Percentiles rank a stretch among this genome's conserved stretches.
Evolutionary conservation across 805 yeast species (phyloP).

Genomic region (Yarrowia bubula): DNA sequence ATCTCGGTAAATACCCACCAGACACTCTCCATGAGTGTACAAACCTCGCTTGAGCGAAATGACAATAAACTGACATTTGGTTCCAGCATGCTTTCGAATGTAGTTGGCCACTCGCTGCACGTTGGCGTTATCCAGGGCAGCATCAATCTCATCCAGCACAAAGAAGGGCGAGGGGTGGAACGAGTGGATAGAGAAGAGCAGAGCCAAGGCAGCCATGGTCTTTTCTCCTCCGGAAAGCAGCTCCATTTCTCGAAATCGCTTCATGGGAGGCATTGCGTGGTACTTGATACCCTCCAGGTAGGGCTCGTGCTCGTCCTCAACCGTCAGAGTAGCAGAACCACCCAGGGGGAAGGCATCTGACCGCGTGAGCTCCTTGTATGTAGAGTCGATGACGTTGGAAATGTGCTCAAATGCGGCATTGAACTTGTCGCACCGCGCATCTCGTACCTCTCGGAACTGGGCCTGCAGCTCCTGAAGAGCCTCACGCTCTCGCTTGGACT

Average conservation of each 20-base stretch:
- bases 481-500: slow-evolving; percentile 59
- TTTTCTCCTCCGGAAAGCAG: slow-evolving; percentile 94
- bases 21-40: slow-evolving; percentile 83
- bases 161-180: slow-evolving; percentile 93
- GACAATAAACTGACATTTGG: slow-evolving; percentile 75
- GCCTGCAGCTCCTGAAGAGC: slow-evolving; percentile 41
- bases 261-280: slow-evolving; percentile 95
- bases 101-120: slow-evolving; percentile 85
- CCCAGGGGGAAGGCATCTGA: slow-evolving; percentile 72
- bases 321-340: slow-evolving; percentile 85
- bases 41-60: slow-evolving; percentile 84
- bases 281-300: slow-evolving; percentile 78
- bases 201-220: slow-evolving; percentile 91
- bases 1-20: slow-evolving; percentile 77
- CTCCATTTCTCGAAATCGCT: slow-evolving; percentile 89
- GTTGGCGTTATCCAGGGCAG: slow-evolving; percentile 89
- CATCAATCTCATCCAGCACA: slow-evolving; percentile 96
- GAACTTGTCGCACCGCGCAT: slow-evolving; percentile 59
- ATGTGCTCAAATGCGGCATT: slow-evolving; percentile 75
- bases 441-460: slow-evolving; percentile 59
- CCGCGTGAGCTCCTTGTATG: slow-evolving; percentile 83
- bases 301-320: slow-evolving; percentile 90
- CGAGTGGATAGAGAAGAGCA: slow-evolving; percentile 86
- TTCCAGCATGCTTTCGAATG: slow-evolving; percentile 70
- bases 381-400: slow-evolving; percentile 63